These are phyloP conservation scores for Corynascus novoguineensis DNA, from an alignment of 495 filamentous ascomycete species.

Conservation along the genomic window DNA sequence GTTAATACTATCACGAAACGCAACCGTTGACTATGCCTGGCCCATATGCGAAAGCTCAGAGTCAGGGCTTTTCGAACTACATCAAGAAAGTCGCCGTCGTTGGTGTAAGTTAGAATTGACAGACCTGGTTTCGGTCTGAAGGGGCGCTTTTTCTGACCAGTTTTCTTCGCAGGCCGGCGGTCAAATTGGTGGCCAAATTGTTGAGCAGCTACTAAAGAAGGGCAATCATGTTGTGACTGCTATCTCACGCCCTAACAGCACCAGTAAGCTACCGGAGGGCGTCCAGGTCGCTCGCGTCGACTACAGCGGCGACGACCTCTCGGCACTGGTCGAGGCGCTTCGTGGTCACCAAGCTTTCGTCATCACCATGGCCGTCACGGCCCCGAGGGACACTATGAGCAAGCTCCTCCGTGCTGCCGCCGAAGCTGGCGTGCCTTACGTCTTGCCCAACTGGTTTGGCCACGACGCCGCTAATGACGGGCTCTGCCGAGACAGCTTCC, in stretches of 20 bases:
- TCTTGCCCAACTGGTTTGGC: slow-evolving; percentile 18
- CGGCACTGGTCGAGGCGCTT: neutral
- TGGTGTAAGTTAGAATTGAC: neutral
- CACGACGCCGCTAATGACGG: slow-evolving; percentile 33
- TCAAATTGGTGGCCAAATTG: neutral
- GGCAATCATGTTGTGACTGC: neutral
- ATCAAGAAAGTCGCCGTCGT: neutral
- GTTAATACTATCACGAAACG: too few species aligned
- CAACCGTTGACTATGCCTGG: neutral
- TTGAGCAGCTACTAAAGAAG: neutral
- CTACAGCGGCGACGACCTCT: neutral
- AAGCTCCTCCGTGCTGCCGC: neutral
- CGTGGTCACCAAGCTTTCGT: neutral
- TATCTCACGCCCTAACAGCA: neutral
- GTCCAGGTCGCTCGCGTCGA: neutral
- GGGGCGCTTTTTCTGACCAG: neutral
- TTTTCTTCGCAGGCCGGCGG: neutral
- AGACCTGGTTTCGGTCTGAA: neutral
- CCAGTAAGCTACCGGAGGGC: neutral
- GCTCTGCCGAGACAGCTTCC: neutral
- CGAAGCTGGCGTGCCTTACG: neutral
- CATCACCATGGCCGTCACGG: neutral
- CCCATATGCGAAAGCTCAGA: neutral
- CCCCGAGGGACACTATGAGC: neutral
- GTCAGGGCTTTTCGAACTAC: neutral